These are phyloP conservation scores for Urtica urens DNA, from an alignment of 306 rosid species.

Conservation along the genomic window DNA sequence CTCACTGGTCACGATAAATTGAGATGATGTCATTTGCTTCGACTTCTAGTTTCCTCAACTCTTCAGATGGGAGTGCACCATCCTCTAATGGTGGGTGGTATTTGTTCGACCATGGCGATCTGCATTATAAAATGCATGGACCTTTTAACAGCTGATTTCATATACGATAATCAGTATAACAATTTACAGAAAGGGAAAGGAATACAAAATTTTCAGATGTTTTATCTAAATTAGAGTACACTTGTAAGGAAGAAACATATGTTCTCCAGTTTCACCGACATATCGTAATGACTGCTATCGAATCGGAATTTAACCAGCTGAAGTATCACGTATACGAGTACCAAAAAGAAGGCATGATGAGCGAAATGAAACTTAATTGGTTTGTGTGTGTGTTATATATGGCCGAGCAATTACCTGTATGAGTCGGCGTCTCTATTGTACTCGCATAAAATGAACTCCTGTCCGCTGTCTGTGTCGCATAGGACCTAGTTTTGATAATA, in stretches of 20 bases:
- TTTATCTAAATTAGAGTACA: background rate
- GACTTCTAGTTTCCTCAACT: slow-evolving; percentile 79
- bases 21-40: slow-evolving; percentile 93
- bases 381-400: background rate
- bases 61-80: slow-evolving; percentile 64
- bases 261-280: background rate
- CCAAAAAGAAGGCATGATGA: background rate
- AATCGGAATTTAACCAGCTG: background rate
- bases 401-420: slow-evolving; percentile 41
- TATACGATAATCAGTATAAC: too few species aligned
- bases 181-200: too few species aligned
- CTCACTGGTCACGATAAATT: slow-evolving; percentile 99
- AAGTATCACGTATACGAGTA: too few species aligned
- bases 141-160: too few species aligned
- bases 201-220: too few species aligned
- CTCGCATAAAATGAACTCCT: slow-evolving; percentile 88
- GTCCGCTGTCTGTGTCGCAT: slow-evolving; percentile 52
- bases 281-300: background rate
- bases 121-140: slow-evolving; percentile 19
- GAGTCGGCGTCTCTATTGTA: slow-evolving; percentile 97
- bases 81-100: slow-evolving; percentile 82
- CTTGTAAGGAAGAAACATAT: background rate
- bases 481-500: slow-evolving; percentile 46
- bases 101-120: slow-evolving; percentile 96
- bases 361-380: too few species aligned